Evolutionary conservation across 2,329 filamentous ascomycete genomes (phyloP).

Genomic region (Aspergillus caelatus): DNA sequence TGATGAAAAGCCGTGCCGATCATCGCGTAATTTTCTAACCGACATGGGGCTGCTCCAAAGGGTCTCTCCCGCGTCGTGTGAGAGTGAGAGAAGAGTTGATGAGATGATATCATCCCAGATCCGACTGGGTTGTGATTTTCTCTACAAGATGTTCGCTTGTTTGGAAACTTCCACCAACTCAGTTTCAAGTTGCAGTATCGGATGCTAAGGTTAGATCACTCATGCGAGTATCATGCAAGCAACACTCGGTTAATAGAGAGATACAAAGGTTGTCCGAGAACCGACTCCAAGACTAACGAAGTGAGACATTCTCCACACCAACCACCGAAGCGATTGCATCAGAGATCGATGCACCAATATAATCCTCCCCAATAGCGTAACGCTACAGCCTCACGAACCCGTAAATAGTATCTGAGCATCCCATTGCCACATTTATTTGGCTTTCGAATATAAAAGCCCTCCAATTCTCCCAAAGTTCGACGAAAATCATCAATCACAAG

Average conservation of each 20-base stretch:
- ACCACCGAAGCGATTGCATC: not conserved
- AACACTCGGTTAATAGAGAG: not conserved
- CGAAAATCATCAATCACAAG: not conserved
- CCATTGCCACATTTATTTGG: not conserved
- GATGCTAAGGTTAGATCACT: not conserved
- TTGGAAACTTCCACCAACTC: not conserved
- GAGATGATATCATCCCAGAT: not conserved
- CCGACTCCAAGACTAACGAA: not conserved
- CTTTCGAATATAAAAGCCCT: not conserved
- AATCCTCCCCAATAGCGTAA: not conserved
- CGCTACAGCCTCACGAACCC: not conserved
- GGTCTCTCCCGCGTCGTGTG: not conserved
- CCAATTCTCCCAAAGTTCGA: rapidly evolving
- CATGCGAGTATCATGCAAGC: not conserved
- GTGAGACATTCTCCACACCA: constrained; percentile 3
- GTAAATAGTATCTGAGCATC: not conserved
- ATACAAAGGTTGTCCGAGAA: not conserved
- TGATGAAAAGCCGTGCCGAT: not conserved
- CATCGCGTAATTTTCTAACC: not conserved
- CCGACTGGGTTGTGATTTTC: not conserved
- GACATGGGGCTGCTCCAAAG: not conserved
- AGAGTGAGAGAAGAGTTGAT: not conserved
- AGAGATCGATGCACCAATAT: not conserved
- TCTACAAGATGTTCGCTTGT: not conserved
- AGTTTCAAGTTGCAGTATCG: not conserved